Evolutionary conservation across 1,139 yeast genomes (phyloP), one percentile per base, ranked within the genome.

Genomic region (Scheffersomyces quercinus): DNA sequence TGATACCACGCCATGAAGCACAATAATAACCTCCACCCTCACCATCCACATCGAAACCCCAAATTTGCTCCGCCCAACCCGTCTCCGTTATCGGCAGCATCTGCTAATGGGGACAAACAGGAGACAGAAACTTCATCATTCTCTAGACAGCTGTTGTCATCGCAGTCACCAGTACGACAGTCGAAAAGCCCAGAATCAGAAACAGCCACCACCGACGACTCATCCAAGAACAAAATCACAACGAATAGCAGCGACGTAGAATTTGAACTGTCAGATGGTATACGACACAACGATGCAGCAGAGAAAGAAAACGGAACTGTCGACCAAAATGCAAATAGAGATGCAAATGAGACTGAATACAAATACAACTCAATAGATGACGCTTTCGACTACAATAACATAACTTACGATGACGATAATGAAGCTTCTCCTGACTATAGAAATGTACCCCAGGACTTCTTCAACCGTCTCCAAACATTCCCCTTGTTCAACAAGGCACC

Each of bases 401-500:
- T 31, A 15, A 15, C 15, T 11, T 31, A 43, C 28, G 43, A 49
- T 9, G 36, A 44, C 12, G 43, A 41, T 10, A 37, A 36, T 37
- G 46, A 43, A 24, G n/a, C 43, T n/a, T 15, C 36, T 33, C 34
- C 38, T 24, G 35, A 42, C 32, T 31, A 29, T 34, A 45, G 41
- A 28, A 45, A 47, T 16, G 58, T 77, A n/a, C 85, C 85, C 0
- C 73, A 78, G 5, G 81, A 78, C 50, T 67, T 84, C 37, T 56
- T 82, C 53, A 73, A 73, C 49, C 66, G 77, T 38, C 67, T 85
- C 30, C 70, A 77, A 37, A 76, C 76, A 28, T 84, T 84, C 60
- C 79, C 88, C 0, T 67, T 85, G 24, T 84, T 84, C 66, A 74
- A 72, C 47, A 73, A 75, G 41, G 91, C 91, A 0, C 90, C 91